Evolutionary conservation across 2,329 filamentous ascomycete species (phyloP).

Genomic region (Fusarium sp.): DNA sequence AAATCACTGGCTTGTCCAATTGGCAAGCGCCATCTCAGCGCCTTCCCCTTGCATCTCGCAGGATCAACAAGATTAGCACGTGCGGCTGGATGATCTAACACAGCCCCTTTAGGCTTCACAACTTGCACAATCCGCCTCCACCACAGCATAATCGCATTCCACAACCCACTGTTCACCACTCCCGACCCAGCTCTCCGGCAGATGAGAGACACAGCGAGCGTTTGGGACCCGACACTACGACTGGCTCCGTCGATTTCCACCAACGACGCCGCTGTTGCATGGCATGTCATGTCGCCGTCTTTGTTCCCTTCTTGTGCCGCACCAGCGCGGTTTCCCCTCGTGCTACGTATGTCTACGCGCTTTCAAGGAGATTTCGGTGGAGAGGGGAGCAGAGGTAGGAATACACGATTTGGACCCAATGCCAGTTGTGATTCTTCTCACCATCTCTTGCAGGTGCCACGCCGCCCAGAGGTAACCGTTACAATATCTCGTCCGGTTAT

Average conservation of each 20-base stretch:
- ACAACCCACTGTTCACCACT: constrained; percentile 22
- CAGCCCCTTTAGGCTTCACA: constrained; percentile 16
- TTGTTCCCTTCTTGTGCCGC: constrained; percentile 21
- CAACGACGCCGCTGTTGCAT: constrained; percentile 31
- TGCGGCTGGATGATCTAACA: constrained; percentile 2
- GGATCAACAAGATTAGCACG: constrained; percentile 11
- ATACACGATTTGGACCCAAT: not conserved
- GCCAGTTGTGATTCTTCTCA: not conserved
- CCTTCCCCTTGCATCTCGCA: constrained; percentile 27
- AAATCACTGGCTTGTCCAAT: constrained; percentile 31
- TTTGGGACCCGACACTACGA: constrained; percentile 47
- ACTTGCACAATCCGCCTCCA: constrained; percentile 30
- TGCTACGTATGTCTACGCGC: constrained; percentile 3
- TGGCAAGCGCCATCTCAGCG: not conserved
- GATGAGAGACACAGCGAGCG: constrained; percentile 46
- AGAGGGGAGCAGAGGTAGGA: not conserved
- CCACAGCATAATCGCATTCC: constrained; percentile 24
- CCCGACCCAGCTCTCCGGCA: constrained; percentile 40
- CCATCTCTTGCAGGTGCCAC: not conserved
- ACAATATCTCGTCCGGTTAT: constrained; percentile 7
- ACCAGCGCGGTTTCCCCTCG: constrained; percentile 16
- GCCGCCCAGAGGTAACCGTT: constrained; percentile 1
- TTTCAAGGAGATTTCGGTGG: constrained; percentile 7
- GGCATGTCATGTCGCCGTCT: constrained; percentile 27
- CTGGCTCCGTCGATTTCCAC: constrained; percentile 32